Evolutionary conservation across 352 stramenopile genomes (phyloP), one percentile per base, ranked within the genome.

Genomic region (Pythium coloratum): DNA sequence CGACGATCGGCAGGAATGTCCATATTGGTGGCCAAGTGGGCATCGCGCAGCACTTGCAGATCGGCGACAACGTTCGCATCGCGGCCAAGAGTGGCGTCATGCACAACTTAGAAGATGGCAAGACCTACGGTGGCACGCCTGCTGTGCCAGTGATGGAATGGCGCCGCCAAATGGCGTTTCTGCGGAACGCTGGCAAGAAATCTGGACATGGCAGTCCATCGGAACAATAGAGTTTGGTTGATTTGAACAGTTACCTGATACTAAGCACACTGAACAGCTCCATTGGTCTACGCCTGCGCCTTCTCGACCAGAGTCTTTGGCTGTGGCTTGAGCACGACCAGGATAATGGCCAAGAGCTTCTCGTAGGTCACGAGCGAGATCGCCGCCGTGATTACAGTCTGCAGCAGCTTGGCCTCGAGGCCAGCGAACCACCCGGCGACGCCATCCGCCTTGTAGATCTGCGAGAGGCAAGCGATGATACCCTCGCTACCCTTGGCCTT

Each of bases 311-410:
- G 60, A 44, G 67, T 64, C 26, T 67, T 70, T 50, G 70, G 72
- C 38, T 62, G 58, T 62, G 84, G 77, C 32, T 80, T 73, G 69
- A 90, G 68, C 59, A 89, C 34, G 51, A 86, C 26, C 49, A 90
- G 62, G 55, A 89, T 88, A 33, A 89, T 55, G 16, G 76, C 72
- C 49, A 90, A 64, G 55, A 97, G 88, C 72, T 98, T 95, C 66
- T 98, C 95, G 79, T 98, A 98, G 18, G 90, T 96, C 64, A 98
- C 81, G 65, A 98, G 96, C 40, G 89, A 96, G 70, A 98, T 95
- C 55, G 92, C 91, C 7, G 89, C 92, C 0, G 91, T 98, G 49
- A 98, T 76, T 24, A 98, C 94, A 1, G 96, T 98, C 71, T 98
- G 94, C 46, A 97, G 66, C 16, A 98, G 75, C 72, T 99, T 99